Conservation (phyloP, 139 green algal genomes). For the Chara braunii region DNA sequence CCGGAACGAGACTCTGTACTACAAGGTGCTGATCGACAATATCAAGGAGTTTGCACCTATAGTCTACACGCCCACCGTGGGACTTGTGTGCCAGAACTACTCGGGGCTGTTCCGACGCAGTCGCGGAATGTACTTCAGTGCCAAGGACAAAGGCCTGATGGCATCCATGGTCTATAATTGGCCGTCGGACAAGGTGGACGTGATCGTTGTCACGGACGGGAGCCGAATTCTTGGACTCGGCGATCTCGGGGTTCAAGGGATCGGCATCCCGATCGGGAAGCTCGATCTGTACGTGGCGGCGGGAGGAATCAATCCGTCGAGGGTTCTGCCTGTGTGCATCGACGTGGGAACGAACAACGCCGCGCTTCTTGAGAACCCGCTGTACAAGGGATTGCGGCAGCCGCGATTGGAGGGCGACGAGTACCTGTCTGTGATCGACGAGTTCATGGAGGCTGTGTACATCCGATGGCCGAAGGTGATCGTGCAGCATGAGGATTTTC, state of each 20-base stretch:
- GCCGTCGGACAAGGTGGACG: slow-evolving; percentile 49
- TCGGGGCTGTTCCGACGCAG: slow-evolving; percentile 57
- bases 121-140: slow-evolving; percentile 86
- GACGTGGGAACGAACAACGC: slow-evolving; percentile 83
- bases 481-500: slow-evolving; percentile 49
- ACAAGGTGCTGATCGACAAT: slow-evolving; percentile 51
- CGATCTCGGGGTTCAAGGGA: slow-evolving; percentile 70
- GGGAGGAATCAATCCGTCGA: slow-evolving; percentile 65
- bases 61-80: slow-evolving; percentile 72
- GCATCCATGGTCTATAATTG: slow-evolving; percentile 59
- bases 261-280: slow-evolving; percentile 79
- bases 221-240: slow-evolving; percentile 71
- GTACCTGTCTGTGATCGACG: slow-evolving; percentile 30
- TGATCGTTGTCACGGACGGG: slow-evolving; percentile 70
- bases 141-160: slow-evolving; percentile 52
- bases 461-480: slow-evolving; percentile 42
- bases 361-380: slow-evolving; percentile 51
- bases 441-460: slow-evolving; percentile 47
- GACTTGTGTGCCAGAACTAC: slow-evolving; percentile 55
- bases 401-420: slow-evolving; percentile 33
- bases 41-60: slow-evolving; percentile 79
- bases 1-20: slow-evolving; percentile 93
- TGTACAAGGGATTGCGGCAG: slow-evolving; percentile 36
- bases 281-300: slow-evolving; percentile 88
- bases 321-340: slow-evolving; percentile 75